Base-by-base conservation (phyloP, 2,329 filamentous ascomycete species). In the Diaporthe vexans region DNA sequence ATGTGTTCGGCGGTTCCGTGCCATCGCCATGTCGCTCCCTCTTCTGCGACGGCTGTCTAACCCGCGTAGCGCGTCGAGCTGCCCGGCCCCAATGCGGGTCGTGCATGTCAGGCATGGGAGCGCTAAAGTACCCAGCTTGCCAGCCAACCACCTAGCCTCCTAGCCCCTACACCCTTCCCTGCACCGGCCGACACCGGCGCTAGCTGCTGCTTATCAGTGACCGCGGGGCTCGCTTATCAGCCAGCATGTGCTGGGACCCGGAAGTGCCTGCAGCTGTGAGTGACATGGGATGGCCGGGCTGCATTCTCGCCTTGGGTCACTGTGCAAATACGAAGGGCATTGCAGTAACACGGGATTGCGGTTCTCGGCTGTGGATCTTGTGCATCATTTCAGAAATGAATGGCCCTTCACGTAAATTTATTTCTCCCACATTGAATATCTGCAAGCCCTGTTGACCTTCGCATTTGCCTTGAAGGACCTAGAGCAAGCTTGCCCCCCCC, bases 191-290 rank as follows among this genome's bases (percentile, higher is more conserved):
- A 71, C 21, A 57, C 68, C 51, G 67, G 67, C 46, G n/a, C 63
- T 37, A 52, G 63, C 59, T 43, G 52, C 52, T 58, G 24, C 72
- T 71, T 74, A 74, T 73, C 73, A 61, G 54, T 17, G 40, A 61
- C 54, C 70, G 73, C 73, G 73, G 73, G 73, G 73, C 59, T 68
- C n/a, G 2, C 70, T 74, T 74, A 74, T 74, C 73, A 51, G 46
- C 19, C 24, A 15, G 52, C n/a, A 56, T 10, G 40, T 48, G 17
- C 9, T 26, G 58, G 61, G 17, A 43, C 13, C 35, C 46, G 33
- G 33, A 73, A 74, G 73, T 74, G 70, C 43, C 68, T 74, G 73
- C 73, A 72, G 63, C 15, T 26, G 21, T 67, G 15, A 43, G 40
- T 43, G 46, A 52, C 63, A 67, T 67, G 63, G 63, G 63, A 52